A percentile compares a stretch with the other conserved stretches of the same genome.
phyloP scores from a whole-genome alignment of 768 basidiomycete genomes.

The Dendrothele bispora region DNA sequence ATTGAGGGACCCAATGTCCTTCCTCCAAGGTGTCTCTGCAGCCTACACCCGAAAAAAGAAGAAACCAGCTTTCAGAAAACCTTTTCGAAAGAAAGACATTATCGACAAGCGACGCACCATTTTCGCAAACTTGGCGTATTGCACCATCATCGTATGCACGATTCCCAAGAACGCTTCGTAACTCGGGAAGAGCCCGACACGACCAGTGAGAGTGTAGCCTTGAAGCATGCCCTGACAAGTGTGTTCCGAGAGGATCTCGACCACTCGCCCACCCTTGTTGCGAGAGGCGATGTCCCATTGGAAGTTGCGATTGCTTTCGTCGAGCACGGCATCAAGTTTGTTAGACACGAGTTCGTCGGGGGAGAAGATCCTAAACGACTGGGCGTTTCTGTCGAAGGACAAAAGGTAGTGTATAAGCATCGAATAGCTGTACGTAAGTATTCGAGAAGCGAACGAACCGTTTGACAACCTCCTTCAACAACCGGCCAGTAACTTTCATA shows the following conservation, averaged over 20 bases:
- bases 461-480: slow-evolving; percentile 56
- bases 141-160: slow-evolving; percentile 86
- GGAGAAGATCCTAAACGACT: slow-evolving; percentile 83
- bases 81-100: too few relatives aligned
- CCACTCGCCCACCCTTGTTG: slow-evolving; percentile 74
- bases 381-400: slow-evolving; percentile 61
- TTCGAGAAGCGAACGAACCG: slow-evolving; percentile 40
- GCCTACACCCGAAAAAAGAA: slow-evolving; percentile 27
- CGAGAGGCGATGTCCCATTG: slow-evolving; percentile 79
- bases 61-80: too few relatives aligned
- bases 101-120: slow-evolving; percentile 47
- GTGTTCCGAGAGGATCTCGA: slow-evolving; percentile 89
- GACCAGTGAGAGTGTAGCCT: slow-evolving; percentile 89
- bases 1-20: slow-evolving; percentile 69
- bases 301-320: slow-evolving; percentile 69
- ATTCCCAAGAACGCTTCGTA: slow-evolving; percentile 94
- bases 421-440: too few relatives aligned
- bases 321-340: slow-evolving; percentile 82
- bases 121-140: slow-evolving; percentile 87
- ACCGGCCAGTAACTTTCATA: slow-evolving; percentile 69
- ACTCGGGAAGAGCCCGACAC: slow-evolving; percentile 82
- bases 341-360: slow-evolving; percentile 89
- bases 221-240: slow-evolving; percentile 88
- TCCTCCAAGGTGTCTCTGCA: slow-evolving; percentile 69
- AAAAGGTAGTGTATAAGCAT: not conserved